Conservation (phyloP, 2,329 filamentous ascomycete species). For the Xylariaceae sp. region DNA sequence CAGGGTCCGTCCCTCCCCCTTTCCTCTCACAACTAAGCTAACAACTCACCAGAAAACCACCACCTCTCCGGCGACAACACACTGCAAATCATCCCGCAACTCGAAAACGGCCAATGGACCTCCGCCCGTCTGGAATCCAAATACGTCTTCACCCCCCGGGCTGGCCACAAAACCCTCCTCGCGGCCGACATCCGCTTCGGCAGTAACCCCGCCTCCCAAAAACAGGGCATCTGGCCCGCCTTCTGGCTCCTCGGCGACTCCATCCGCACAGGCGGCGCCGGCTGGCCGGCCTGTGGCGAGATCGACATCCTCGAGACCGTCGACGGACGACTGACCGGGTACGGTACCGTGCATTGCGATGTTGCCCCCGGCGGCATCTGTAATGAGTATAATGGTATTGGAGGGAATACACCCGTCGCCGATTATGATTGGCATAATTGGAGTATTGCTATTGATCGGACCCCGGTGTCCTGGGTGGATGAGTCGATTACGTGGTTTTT, state of each 20-base stretch:
- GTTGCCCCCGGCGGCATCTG: constrained; percentile 40
- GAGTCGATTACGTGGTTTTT: constrained; percentile 47
- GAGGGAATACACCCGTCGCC: constrained; percentile 35
- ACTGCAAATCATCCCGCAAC: constrained; percentile 46
- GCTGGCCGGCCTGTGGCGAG: constrained; percentile 48
- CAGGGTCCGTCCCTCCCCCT: constrained; percentile 11
- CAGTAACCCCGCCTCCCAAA: constrained; percentile 32
- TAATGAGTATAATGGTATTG: constrained; percentile 43
- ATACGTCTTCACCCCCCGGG: constrained; percentile 40
- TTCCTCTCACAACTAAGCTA: too few species aligned
- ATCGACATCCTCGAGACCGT: constrained; percentile 48
- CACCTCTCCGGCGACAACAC: constrained; percentile 48
- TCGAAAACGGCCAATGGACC: constrained; percentile 40
- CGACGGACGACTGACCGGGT: constrained; percentile 41
- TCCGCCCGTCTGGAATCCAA: constrained; percentile 46
- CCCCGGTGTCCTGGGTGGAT: constrained; percentile 38
- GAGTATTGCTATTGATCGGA: constrained; percentile 44
- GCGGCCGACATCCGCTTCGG: constrained; percentile 45
- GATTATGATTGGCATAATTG: constrained; percentile 46
- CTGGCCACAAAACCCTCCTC: constrained; percentile 37
- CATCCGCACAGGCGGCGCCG: constrained; percentile 38
- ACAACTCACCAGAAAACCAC: constrained; percentile 33
- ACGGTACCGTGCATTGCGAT: constrained; percentile 47
- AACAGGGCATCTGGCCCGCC: constrained; percentile 49
- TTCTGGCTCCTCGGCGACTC: constrained; percentile 49